Base-by-base conservation (phyloP, 306 rosid species). In the Acacia confusa region DNA sequence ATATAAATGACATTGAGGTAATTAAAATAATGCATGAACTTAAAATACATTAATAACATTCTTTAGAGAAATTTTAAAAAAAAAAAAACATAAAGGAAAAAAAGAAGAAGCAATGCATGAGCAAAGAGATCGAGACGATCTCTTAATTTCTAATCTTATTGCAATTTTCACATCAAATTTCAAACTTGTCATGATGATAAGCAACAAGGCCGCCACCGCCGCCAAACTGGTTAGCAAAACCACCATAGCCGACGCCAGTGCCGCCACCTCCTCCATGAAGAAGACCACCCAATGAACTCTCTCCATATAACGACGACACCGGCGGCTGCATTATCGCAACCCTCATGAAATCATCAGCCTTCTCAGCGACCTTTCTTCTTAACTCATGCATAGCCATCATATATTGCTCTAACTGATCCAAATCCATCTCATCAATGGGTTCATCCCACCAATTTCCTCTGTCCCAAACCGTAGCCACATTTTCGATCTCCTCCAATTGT, bases 371-470 rank as follows among this genome's bases (percentile, higher is more conserved):
- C 27, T 79, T 86, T 41, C 80, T 73, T 27, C 86, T 87, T 28
- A 91, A 45, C 66, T 87, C 92, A 55, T 36, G 36, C 76, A 87
- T 20, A 0, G 85, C 81, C 1, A 70, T n/a, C 72, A 72, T 41
- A 61, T 66, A 85, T 6, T 84, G 86, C 50, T 82, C 77, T n/a
- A 89, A 67, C 22, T 84, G 76, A 2, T 81, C 85, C 55, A 2
- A 7, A 27, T 70, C 76, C 87, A 85, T 87, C 24, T 75, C 52
- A 48, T 84, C 82, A 28, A 91, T 77, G 0, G 83, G 25, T 15
- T 85, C 82, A 1, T 89, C 83, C 92, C 89, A 86, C 92, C 86
- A 85, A 0, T 47, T 52, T 27, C 64, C 81, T 43, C 70, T 74
- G 0, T 25, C 48, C 74, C 82, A 41, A 41, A 2, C 53, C 75